These are phyloP conservation scores for Sporothrix variecibatus DNA, from an alignment of 2,329 filamentous ascomycete genomes.

Conservation along the genomic window DNA sequence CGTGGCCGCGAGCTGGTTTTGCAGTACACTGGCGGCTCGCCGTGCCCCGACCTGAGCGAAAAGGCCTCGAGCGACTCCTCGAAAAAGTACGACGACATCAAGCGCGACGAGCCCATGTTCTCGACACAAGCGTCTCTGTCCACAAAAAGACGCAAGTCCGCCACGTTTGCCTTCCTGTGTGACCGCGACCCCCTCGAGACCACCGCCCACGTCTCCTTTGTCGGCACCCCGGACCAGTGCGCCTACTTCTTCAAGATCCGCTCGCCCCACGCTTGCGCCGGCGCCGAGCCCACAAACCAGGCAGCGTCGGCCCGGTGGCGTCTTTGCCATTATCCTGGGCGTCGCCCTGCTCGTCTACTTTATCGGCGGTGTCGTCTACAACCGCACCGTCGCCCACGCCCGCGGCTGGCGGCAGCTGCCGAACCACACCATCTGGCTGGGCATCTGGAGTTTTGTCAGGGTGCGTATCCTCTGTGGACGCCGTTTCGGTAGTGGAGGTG, in stretches of 20 bases:
- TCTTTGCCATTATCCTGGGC: constrained; percentile 84
- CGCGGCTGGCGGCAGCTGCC: constrained; percentile 93
- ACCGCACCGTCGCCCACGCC: constrained; percentile 90
- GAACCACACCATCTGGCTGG: constrained; percentile 91
- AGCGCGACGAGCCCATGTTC: constrained; percentile 33
- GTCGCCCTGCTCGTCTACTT: constrained; percentile 84
- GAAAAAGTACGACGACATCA: constrained; percentile 32
- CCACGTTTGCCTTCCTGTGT: constrained; percentile 90
- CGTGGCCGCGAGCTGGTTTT: constrained; percentile 74
- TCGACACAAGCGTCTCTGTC: not conserved
- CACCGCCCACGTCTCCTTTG: constrained; percentile 75
- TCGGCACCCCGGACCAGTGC: constrained; percentile 87
- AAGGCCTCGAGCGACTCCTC: constrained; percentile 37
- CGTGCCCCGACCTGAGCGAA: constrained; percentile 57
- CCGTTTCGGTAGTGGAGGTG: constrained; percentile 1
- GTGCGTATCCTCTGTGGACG: constrained; percentile 52
- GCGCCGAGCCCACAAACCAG: constrained; percentile 69
- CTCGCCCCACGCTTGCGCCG: constrained; percentile 76
- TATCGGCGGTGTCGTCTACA: constrained; percentile 91
- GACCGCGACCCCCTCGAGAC: constrained; percentile 74
- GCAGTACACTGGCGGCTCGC: constrained; percentile 76
- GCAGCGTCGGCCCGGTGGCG: constrained; percentile 70
- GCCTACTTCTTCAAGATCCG: constrained; percentile 95
- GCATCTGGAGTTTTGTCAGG: constrained; percentile 79
- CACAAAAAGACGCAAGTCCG: constrained; percentile 64